phyloP scores from a whole-genome alignment of 1,284 basidiomycete genomes.

The Austroboletus olivaceoglutinosus region DNA sequence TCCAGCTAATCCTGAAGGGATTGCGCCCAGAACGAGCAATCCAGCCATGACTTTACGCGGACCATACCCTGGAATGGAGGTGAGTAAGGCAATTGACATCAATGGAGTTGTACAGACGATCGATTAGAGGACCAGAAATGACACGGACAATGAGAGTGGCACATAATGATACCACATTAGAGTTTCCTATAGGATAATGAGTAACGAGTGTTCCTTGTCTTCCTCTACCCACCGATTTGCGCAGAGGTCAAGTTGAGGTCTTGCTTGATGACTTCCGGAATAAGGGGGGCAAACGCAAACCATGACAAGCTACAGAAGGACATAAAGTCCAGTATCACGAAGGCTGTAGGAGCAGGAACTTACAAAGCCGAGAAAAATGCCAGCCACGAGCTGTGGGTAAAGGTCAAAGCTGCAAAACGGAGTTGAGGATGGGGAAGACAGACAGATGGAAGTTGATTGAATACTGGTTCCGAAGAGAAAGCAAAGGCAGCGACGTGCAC shows the following conservation, averaged over 20 bases:
- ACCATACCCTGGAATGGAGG: conserved; percentile 39
- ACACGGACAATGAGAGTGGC: conserved; percentile 57
- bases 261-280: conserved; percentile 56
- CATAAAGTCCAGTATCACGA: conserved; percentile 22
- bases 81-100: background rate
- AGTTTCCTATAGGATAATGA: conserved; percentile 39
- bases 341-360: background rate
- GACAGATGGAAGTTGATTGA: conserved; percentile 51
- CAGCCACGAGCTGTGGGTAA: conserved; percentile 40
- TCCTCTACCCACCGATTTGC: conserved; percentile 38
- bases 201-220: background rate
- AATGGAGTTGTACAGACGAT: conserved; percentile 35
- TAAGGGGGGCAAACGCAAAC: conserved; percentile 66
- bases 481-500: conserved; percentile 53
- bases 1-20: conserved; percentile 64
- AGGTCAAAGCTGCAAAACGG: conserved; percentile 2
- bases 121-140: conserved; percentile 55
- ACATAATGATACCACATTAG: conserved; percentile 56
- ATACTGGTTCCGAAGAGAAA: conserved; percentile 54
- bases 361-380: conserved; percentile 46
- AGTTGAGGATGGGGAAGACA: conserved; percentile 10
- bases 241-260: conserved; percentile 52
- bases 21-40: conserved; percentile 57
- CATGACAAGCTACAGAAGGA: conserved; percentile 45
- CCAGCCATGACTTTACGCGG: conserved; percentile 62